A percentile compares a stretch with the other conserved stretches of the same genome.
phyloP scores from a whole-genome alignment of 1,284 basidiomycete genomes.

The Kwoniella shivajii region DNA sequence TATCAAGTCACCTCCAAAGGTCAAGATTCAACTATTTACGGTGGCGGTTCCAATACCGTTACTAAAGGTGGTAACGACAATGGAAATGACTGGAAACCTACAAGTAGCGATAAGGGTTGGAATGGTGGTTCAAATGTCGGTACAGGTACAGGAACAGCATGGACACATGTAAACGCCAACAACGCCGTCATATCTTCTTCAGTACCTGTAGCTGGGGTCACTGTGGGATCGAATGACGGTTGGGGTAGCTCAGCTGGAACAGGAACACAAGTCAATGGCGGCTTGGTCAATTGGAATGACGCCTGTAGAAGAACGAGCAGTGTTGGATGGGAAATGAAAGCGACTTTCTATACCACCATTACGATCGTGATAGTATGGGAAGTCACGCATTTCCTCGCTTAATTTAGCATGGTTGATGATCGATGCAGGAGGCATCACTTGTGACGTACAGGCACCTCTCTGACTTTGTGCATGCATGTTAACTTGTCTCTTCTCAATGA shows the following conservation, averaged over 20 bases:
- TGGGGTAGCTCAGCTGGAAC: not conserved
- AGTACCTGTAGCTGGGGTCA: not conserved
- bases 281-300: slow-evolving; percentile 12
- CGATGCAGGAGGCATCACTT: too few relatives aligned
- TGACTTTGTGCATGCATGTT: too few relatives aligned
- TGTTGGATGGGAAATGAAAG: not conserved
- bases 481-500: too few relatives aligned
- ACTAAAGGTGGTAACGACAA: not conserved
- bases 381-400: not conserved
- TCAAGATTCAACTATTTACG: slow-evolving; percentile 6
- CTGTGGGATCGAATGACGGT: not conserved
- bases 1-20: slow-evolving; percentile 19
- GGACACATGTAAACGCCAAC: slow-evolving; percentile 24
- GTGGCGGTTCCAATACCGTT: not conserved
- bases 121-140: not conserved
- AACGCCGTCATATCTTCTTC: slow-evolving; percentile 2
- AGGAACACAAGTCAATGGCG: not conserved
- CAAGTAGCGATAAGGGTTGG: not conserved
- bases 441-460: too few relatives aligned
- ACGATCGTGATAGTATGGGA: not conserved
- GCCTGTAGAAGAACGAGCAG: not conserved
- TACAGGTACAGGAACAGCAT: slow-evolving; percentile 17
- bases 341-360: not conserved
- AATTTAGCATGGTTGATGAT: too few relatives aligned
- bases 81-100: not conserved